Evolutionary conservation across 306 rosid species (phyloP).

Genomic region (Citrullus amarus): DNA sequence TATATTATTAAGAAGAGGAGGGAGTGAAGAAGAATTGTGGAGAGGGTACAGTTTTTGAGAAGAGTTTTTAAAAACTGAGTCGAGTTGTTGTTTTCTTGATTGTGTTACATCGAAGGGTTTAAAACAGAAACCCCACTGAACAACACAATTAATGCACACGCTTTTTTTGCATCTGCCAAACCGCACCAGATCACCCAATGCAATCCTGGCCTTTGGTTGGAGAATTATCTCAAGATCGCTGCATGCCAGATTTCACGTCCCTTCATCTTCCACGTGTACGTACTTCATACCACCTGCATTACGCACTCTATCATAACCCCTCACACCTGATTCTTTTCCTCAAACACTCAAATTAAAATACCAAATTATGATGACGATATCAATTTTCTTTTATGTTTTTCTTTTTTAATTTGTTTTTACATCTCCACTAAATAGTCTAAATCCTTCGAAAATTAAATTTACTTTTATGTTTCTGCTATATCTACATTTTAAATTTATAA

Average conservation of each 20-base stretch:
- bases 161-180: not conserved
- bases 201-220: not conserved
- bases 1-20: not conserved
- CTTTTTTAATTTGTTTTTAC: too few species aligned
- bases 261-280: not conserved
- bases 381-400: too few species aligned
- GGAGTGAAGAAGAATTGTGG: not conserved
- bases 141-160: not conserved
- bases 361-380: too few species aligned
- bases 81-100: conserved; percentile 5
- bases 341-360: too few species aligned
- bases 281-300: not conserved
- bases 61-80: not conserved
- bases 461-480: too few species aligned
- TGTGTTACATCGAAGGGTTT: not conserved
- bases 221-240: conserved; percentile 5
- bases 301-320: not conserved
- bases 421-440: too few species aligned
- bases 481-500: too few species aligned
- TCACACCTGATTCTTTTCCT: too few species aligned
- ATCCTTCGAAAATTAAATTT: too few species aligned
- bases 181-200: not conserved
- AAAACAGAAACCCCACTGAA: not conserved
- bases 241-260: not conserved
- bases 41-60: not conserved